Evolutionary conservation across 2,329 filamentous ascomycete species (phyloP), one percentile per base, ranked within the genome.

Genomic region (Phialophora expanda): DNA sequence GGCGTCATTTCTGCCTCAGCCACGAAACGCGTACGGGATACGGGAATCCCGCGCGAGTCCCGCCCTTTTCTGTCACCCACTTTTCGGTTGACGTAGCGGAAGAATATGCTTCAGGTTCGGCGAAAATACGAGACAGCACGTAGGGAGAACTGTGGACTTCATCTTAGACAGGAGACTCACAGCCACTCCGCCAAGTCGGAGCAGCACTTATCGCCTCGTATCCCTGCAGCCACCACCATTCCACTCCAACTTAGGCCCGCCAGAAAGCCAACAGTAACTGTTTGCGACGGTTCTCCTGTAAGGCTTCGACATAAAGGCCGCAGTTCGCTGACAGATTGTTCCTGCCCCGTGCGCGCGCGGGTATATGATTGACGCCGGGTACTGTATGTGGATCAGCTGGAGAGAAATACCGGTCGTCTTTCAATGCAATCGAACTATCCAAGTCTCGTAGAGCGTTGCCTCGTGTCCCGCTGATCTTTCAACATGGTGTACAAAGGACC

Each of bases 401-500:
- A 14, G 14, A 51, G 20, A 8, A 51, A 6, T 4, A 26, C 22
- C 22, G 22, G 20, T 5, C 14, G 14, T 26, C 48, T 4, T 51
- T 28, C 20, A 26, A 22, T 51, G 48, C 48, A 9, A 26, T 17
- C 14, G 22, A 50, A 6, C 20, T 22, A 22, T 51, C 22, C 22
- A 26, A 7, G 9, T 22, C 22, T 51, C 17, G 14, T 14, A 24
- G 24, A 55, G 4, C 53, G 2, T 17, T 12, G 17, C 28, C 24
- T 2, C n/a, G 7, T 24, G 28, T 22, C n/a, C 38, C 34, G 11
- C 38, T 22, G 20, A 30, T 56, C n/a, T 20, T 26, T 46, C 55
- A 44, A 22, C 4, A 70, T 70, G 68, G 68, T 70, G 30, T 70
- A 70, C 55, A 67, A 68, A 56, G 68, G 68, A 9, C 68, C 68